Evolutionary conservation across 2,329 filamentous ascomycete genomes (phyloP), one percentile per base, ranked within the genome.

Genomic region (Ophiostoma montium): DNA sequence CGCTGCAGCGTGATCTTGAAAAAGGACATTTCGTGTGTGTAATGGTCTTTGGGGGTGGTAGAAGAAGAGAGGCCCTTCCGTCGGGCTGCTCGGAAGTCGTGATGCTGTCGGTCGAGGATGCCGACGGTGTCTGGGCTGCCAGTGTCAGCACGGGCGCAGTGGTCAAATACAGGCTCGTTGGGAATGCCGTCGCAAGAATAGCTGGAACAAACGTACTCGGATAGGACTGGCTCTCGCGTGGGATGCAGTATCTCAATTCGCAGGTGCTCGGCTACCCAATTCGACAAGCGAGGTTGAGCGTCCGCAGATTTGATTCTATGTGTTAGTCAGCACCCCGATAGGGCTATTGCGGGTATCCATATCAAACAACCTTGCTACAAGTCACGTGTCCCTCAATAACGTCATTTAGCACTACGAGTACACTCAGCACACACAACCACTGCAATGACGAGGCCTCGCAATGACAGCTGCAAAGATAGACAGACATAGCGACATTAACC

Each of bases 1-100:
- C 89, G 86, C 67, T 92, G 78, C 50, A 95, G 83, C 45, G 87
- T 94, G 64, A 95, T 86, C 62, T 86, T 83, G 74, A 95, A 95
- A 73, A 77, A 94, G 51, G 80, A 72, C 82, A 88, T 88, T 2
- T 2, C 35, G 31, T 27, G n/a, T 12, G 15, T 30, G 39, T 30
- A n/a, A n/a, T n/a, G n/a, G n/a, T n/a, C n/a, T n/a, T n/a, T n/a
- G 7, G 39, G 21, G n/a, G 15, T 5, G 10, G 9, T 15, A 15
- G 3, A 13, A n/a, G 9, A 35, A 16, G n/a, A 16, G n/a, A 27
- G 8, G 23, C 23, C 4, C 23, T 5, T 4, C 23, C 23, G 23
- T 27, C 23, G 19, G 13, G 19, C 18, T 21, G 13, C n/a, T 41
- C 19, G 36, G 18, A 11, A 4, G 10, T 12, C 18, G 7, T 3